Evolutionary conservation across 2,329 filamentous ascomycete genomes (phyloP), one percentile per base, ranked within the genome.

Genomic region (Zarea fungicola): DNA sequence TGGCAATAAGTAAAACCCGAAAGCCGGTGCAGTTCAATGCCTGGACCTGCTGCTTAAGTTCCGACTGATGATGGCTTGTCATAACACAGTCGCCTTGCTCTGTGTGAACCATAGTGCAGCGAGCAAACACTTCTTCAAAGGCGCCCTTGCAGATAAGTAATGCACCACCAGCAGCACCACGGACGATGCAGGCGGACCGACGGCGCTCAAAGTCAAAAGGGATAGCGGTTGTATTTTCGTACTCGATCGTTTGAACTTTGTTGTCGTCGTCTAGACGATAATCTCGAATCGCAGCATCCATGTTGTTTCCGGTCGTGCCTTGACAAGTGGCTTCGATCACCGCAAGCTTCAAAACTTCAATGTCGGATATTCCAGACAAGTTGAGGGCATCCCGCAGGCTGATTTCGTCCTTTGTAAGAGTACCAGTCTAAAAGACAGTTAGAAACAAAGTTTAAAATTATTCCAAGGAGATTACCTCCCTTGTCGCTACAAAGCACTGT

Each of bases 401-500:
- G n/a, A 63, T 59, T 28, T 62, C 56, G 28, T 63, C 60, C 34
- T 58, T 61, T 16, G 61, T 62, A 21, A 63, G 50, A 1, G 61
- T 63, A 23, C 60, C 60, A 1, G 61, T 63, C 57, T 4, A 26
- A 6, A 25, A 25, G n/a, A n/a, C n/a, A n/a, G n/a, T n/a, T n/a
- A n/a, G n/a, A n/a, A n/a, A n/a, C n/a, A n/a, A n/a, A n/a, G n/a
- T n/a, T n/a, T n/a, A n/a, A n/a, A n/a, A n/a, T n/a, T n/a, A n/a
- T n/a, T n/a, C n/a, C n/a, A n/a, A n/a, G n/a, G n/a, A 3, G 8
- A 5, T 34, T 52, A 58, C n/a, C n/a, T n/a, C n/a, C 57, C 57
- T 63, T 63, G 40, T 63, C 60, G 41, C 61, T 62, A 48, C 60
- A 63, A 1, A 63, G 52, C 9, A 63, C 51, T 5, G 58, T 56